Evolutionary conservation across 2,329 filamentous ascomycete species (phyloP).

Genomic region (Myotisia sp.): DNA sequence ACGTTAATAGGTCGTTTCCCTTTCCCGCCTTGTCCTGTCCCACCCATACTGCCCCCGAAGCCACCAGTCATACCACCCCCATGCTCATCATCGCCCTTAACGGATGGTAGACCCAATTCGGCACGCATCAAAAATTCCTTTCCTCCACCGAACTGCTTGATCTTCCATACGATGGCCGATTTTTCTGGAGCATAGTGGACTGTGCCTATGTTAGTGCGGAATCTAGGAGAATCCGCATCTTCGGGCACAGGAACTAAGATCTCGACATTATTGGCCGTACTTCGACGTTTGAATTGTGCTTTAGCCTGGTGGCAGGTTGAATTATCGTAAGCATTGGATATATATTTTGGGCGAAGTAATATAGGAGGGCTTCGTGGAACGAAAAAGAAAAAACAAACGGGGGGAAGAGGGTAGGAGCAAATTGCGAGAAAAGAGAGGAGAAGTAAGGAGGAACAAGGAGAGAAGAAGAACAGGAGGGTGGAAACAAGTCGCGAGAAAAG

Average conservation of each 20-base stretch:
- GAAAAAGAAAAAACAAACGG: neutral
- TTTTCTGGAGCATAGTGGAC: conserved; percentile 97
- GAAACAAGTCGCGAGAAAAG: too few relatives aligned
- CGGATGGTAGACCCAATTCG: conserved; percentile 83
- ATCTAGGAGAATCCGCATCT: conserved; percentile 88
- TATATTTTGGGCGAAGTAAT: too few relatives aligned
- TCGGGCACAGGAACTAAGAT: conserved; percentile 95
- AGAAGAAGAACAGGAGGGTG: too few relatives aligned
- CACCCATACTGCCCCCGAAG: conserved; percentile 93
- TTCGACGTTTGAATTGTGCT: conserved; percentile 94
- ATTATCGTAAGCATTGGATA: too few relatives aligned
- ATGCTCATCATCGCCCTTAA: conserved; percentile 87
- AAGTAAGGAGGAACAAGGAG: too few relatives aligned
- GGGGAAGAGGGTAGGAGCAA: neutral
- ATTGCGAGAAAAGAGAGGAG: too few relatives aligned
- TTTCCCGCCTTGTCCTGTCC: conserved; percentile 62
- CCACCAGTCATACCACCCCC: conserved; percentile 96
- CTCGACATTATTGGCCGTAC: conserved; percentile 96
- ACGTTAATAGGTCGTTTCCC: conserved; percentile 94
- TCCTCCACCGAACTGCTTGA: conserved; percentile 96
- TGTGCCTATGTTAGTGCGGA: conserved; percentile 91
- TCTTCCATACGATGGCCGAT: conserved; percentile 98
- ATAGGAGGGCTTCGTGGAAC: too few relatives aligned
- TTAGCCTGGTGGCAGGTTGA: conserved; percentile 48
- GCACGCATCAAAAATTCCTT: conserved; percentile 99